Conservation (phyloP, 345 rosid species). For the Brassica carinata region DNA sequence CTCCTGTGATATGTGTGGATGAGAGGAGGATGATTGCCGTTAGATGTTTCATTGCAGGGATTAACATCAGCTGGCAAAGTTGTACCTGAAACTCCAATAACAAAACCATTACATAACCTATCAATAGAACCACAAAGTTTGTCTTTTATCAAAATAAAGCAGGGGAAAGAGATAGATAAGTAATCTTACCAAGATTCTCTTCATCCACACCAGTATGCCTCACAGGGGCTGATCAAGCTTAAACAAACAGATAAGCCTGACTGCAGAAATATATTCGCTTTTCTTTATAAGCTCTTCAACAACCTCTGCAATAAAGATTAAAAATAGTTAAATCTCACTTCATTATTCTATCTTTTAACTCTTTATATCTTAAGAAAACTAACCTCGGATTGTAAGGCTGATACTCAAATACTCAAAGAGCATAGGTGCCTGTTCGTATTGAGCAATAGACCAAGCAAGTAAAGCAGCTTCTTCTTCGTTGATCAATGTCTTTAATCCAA, state of each 20-base stretch:
- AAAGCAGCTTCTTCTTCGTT: conserved; percentile 24
- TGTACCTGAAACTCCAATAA: conserved; percentile 6
- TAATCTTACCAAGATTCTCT: not conserved
- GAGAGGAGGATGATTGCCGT: not conserved
- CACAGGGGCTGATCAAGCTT: not conserved
- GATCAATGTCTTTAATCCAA: conserved; percentile 4
- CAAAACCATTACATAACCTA: not conserved
- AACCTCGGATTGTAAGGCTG: conserved; percentile 8
- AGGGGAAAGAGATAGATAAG: not conserved
- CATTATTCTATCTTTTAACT: not conserved
- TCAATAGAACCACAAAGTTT: not conserved
- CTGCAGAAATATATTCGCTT: conserved; percentile 18
- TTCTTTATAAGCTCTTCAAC: not conserved
- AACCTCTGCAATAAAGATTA: conserved; percentile 24
- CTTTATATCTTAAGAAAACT: not conserved
- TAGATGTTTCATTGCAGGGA: not conserved
- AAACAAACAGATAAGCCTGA: conserved; percentile 17
- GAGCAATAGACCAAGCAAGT: conserved; percentile 29
- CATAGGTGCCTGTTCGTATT: conserved; percentile 17
- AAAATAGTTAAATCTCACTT: not conserved
- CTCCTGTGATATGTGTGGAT: conserved; percentile 2
- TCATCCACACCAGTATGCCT: not conserved
- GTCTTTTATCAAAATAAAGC: not conserved
- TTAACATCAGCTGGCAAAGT: not conserved
- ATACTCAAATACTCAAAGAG: conserved; percentile 13